Base-by-base conservation (phyloP, 2,329 filamentous ascomycete genomes). In the Trichoderma koningii region DNA sequence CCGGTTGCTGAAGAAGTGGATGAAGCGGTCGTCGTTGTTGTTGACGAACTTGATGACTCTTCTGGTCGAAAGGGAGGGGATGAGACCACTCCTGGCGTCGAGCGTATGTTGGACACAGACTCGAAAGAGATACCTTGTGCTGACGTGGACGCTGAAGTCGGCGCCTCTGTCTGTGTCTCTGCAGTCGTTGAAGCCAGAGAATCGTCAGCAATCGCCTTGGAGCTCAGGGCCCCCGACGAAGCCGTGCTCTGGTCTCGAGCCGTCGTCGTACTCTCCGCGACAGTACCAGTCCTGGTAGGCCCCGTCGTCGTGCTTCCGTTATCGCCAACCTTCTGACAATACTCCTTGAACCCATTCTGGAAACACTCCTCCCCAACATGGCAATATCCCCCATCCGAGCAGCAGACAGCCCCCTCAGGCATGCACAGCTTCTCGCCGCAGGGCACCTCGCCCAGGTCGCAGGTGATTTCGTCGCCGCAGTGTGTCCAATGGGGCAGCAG, bases 401-500 rank as follows among this genome's bases (percentile, higher is more conserved):
- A 60, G 45, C 56, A 60, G 6, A 60, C 45, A 1, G 45, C 45
- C 10, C 44, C 30, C 6, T 60, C 14, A 5, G 56, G 56, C 56
- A 60, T 60, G 12, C 56, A 60, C n/a, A 51, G 23, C 21, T 51
- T 60, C 9, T 60, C 56, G 17, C 56, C 56, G 19, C 56, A 60
- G 7, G 56, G 56, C 47, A 42, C 56, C 38, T 60, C 56, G 47
- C 56, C 56, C 4, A 60, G 10, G 9, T 41, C 34, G 17, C 56
- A 60, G 47, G 15, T 50, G 21, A 51, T 17, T 7, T 26, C 28
- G 15, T 50, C 56, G 21, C 47, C 3, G 28, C 56, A 60, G n/a
- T 7, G 7, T 51, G 21, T 10, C 56, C 56, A 42, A 60, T 51
- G 17, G 56, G 56, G 7, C 56, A 60, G 34, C 56, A 60, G 21